Evolutionary conservation across 495 filamentous ascomycete genomes (phyloP).

Genomic region (Neurospora sp.): DNA sequence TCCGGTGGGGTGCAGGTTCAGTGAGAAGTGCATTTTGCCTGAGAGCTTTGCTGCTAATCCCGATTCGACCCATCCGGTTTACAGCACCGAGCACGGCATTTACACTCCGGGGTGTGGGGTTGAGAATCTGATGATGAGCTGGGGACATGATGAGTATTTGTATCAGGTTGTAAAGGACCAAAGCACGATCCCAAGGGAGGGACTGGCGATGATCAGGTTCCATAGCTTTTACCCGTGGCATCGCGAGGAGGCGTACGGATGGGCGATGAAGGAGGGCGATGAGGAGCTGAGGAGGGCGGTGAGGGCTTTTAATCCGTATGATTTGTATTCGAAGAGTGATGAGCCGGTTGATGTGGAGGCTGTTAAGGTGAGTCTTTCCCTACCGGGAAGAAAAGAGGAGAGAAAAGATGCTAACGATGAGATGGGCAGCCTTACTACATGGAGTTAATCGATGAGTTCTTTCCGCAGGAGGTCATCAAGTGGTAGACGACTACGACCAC

Average conservation of each 20-base stretch:
- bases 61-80: conserved; percentile 55
- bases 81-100: conserved; percentile 64
- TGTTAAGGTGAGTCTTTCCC: conserved; percentile 44
- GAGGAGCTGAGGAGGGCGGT: conserved; percentile 69
- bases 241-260: conserved; percentile 60
- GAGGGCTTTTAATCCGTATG: conserved; percentile 81
- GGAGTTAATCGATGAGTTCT: conserved; percentile 78
- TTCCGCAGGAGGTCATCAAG: conserved; percentile 63
- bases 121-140: conserved; percentile 78
- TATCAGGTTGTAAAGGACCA: conserved; percentile 77
- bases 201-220: conserved; percentile 82
- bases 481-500: conserved; percentile 43
- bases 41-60: conserved; percentile 66
- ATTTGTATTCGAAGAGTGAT: conserved; percentile 88
- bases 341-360: conserved; percentile 62
- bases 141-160: conserved; percentile 89
- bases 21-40: conserved; percentile 65
- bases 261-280: conserved; percentile 76
- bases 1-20: conserved; percentile 79
- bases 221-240: conserved; percentile 93
- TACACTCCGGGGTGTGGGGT: conserved; percentile 68
- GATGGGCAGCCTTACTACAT: conserved; percentile 62
- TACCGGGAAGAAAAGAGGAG: background rate
- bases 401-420: background rate
- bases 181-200: conserved; percentile 64